phyloP scores from a whole-genome alignment of 257 asterid species.

The Dorcoceras hygrometricum region DNA sequence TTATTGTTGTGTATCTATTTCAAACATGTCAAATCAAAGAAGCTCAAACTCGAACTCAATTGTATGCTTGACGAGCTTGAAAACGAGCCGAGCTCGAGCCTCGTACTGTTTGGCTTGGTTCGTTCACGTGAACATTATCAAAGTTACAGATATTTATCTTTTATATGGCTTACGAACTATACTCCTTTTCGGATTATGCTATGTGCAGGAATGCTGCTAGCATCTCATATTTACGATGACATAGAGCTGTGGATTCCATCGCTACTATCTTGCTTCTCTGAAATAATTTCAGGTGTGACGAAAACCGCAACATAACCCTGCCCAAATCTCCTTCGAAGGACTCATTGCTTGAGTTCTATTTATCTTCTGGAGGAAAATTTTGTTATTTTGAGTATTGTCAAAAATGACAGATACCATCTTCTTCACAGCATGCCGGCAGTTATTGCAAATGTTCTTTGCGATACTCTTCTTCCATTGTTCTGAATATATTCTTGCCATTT shows the following conservation, averaged over 20 bases:
- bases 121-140: not conserved
- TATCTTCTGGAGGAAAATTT: constrained; percentile 29
- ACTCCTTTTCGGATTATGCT: not conserved
- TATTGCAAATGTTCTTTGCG: constrained; percentile 62
- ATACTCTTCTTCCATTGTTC: constrained; percentile 67
- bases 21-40: no score
- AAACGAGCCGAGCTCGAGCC: no score
- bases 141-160: not conserved
- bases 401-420: constrained; percentile 63
- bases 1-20: no score
- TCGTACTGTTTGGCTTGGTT: no score
- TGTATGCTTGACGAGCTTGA: no score
- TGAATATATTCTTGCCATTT: constrained; percentile 61
- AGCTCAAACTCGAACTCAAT: no score
- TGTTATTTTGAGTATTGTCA: constrained; percentile 26
- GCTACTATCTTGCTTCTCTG: constrained; percentile 33
- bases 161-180: not conserved
- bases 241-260: constrained; percentile 31
- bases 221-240: constrained; percentile 33
- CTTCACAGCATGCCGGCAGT: constrained; percentile 61
- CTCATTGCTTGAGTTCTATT: constrained; percentile 23
- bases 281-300: constrained; percentile 42
- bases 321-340: constrained; percentile 25
- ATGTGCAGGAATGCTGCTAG: constrained; percentile 46
- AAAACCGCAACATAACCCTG: constrained; percentile 19